A percentile compares a stretch with the other conserved stretches of the same genome.
Conservation (phyloP, 805 yeast species). For the Hermanozyma aechmeae region DNA sequence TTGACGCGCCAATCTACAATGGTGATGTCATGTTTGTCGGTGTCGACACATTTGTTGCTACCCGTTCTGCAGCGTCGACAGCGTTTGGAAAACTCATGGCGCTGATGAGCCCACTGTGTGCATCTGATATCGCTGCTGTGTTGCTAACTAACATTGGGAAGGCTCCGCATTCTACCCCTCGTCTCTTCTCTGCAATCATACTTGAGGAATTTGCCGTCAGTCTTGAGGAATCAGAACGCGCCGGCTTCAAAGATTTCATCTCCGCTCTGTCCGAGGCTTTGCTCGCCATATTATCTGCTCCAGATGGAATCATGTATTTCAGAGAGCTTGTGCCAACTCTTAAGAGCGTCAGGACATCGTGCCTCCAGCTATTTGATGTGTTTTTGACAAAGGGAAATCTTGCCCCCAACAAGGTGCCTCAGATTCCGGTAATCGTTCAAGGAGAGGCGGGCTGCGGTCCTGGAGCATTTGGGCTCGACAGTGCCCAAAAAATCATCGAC, state of each 20-base stretch:
- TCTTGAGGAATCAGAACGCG: background rate
- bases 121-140: slow-evolving; percentile 35
- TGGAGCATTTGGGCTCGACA: slow-evolving; percentile 75
- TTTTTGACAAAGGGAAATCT: slow-evolving; percentile 72
- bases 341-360: slow-evolving; percentile 77
- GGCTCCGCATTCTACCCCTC: slow-evolving; percentile 72
- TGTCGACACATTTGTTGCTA: slow-evolving; percentile 58
- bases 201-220: slow-evolving; percentile 54
- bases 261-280: background rate
- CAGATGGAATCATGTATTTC: too few species aligned
- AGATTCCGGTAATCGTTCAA: slow-evolving; percentile 79
- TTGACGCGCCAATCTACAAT: slow-evolving; percentile 83
- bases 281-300: too few species aligned
- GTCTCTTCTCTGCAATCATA: slow-evolving; percentile 59
- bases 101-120: background rate
- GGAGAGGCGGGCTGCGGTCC: slow-evolving; percentile 95
- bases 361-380: slow-evolving; percentile 71
- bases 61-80: slow-evolving; percentile 65
- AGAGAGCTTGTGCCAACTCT: slow-evolving; percentile 83
- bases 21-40: slow-evolving; percentile 91
- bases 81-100: slow-evolving; percentile 60
- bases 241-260: background rate
- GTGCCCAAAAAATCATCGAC: slow-evolving; percentile 60
- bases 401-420: slow-evolving; percentile 64
- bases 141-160: too few species aligned